Evolutionary conservation across 2,329 filamentous ascomycete genomes (phyloP).

Genomic region (Zymoseptoria brevis): DNA sequence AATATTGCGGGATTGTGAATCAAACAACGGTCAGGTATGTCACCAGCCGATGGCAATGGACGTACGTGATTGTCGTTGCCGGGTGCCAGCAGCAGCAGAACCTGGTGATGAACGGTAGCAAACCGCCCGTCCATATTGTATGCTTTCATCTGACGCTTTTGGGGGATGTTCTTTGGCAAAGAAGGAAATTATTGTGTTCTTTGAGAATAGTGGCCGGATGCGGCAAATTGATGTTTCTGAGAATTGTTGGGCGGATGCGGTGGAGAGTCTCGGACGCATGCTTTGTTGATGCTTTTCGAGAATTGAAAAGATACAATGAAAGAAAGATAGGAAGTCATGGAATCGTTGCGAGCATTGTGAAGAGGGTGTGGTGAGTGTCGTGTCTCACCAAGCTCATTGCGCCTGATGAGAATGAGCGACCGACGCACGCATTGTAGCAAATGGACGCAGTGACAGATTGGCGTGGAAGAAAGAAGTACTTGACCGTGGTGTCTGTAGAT

Average conservation of each 20-base stretch:
- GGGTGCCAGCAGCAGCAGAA: background rate
- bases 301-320: background rate
- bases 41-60: background rate
- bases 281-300: background rate
- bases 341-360: background rate
- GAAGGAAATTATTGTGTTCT: background rate
- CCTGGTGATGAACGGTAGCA: background rate
- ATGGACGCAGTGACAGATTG: fast-evolving
- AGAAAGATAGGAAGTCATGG: background rate
- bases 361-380: background rate
- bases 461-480: background rate
- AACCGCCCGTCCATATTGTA: background rate
- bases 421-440: background rate
- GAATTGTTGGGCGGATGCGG: background rate
- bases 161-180: background rate
- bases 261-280: background rate
- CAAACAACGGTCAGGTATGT: background rate
- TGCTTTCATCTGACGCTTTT: background rate
- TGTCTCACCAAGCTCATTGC: background rate
- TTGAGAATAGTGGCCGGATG: background rate
- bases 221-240: background rate
- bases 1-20: background rate
- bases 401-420: background rate
- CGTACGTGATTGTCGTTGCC: background rate
- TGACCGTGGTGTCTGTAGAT: background rate